These are phyloP conservation scores for Gillenia trifoliata DNA, from an alignment of 306 rosid genomes.

Conservation along the genomic window DNA sequence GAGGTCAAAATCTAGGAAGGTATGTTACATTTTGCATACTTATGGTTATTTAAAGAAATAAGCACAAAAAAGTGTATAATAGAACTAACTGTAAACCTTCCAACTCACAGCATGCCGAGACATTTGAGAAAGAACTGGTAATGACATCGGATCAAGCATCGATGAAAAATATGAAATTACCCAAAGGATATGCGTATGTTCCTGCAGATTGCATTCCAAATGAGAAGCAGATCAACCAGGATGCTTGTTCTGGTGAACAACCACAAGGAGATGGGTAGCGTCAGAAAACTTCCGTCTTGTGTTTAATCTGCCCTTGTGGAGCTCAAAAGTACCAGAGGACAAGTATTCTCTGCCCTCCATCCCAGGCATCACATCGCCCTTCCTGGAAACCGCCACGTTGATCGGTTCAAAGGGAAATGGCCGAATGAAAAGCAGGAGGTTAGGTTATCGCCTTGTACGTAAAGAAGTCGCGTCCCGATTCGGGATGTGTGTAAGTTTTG, in stretches of 20 bases:
- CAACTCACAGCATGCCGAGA: conserved; percentile 59
- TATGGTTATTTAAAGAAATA: too few relatives aligned
- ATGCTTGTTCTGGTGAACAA: conserved; percentile 45
- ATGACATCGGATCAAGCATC: conserved; percentile 99
- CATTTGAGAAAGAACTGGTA: conserved; percentile 82
- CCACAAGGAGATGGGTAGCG: conserved; percentile 53
- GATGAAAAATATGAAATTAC: conserved; percentile 78
- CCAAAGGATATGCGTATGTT: conserved; percentile 94
- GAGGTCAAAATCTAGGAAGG: conserved; percentile 81
- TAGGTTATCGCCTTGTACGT: conserved; percentile 23
- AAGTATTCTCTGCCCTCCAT: conserved; percentile 18
- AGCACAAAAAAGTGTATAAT: neutral
- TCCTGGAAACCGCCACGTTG: neutral
- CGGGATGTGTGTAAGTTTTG: conserved; percentile 39
- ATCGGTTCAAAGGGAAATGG: conserved; percentile 6
- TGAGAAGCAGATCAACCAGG: conserved; percentile 70
- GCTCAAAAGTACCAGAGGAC: conserved; percentile 14
- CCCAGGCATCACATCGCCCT: neutral
- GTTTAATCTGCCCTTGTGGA: conserved; percentile 30
- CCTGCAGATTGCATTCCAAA: conserved; percentile 87
- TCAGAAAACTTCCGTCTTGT: conserved; percentile 14
- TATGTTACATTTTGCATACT: conserved; percentile 9
- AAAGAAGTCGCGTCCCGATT: conserved; percentile 25
- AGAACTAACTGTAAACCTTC: conserved; percentile 24
- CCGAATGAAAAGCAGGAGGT: conserved; percentile 16